phyloP scores from a whole-genome alignment of 2,329 filamentous ascomycete genomes.

The Magnaporthiopsis rhizophila region DNA sequence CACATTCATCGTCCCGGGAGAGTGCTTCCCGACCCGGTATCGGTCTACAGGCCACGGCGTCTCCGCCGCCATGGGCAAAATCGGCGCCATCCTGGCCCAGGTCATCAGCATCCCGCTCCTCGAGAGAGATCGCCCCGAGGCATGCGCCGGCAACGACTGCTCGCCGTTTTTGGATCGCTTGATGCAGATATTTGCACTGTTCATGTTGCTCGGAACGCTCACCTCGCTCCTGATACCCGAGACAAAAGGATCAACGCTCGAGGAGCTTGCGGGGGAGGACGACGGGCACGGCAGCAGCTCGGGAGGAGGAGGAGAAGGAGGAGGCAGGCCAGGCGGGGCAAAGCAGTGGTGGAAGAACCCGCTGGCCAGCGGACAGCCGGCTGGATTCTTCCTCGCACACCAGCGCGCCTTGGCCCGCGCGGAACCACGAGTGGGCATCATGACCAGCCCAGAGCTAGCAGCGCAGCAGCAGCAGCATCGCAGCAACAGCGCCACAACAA shows the following conservation, averaged over 20 bases:
- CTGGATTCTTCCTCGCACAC: constrained; percentile 36
- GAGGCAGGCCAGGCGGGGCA: background rate
- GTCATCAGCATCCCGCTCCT: constrained; percentile 56
- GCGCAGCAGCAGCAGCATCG: constrained; percentile 17
- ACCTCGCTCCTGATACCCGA: constrained; percentile 68
- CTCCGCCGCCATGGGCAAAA: constrained; percentile 58
- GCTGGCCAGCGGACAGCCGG: constrained; percentile 41
- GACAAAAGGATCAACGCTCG: constrained; percentile 66
- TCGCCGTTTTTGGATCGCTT: constrained; percentile 61
- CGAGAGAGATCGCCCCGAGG: constrained; percentile 42
- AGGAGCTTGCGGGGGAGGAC: constrained; percentile 60
- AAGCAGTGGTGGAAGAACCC: constrained; percentile 31
- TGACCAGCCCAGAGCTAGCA: constrained; percentile 33
- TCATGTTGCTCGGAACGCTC: constrained; percentile 68
- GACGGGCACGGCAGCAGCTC: constrained; percentile 18
- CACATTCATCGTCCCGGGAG: constrained; percentile 57
- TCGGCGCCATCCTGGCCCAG: constrained; percentile 61
- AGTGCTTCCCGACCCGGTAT: constrained; percentile 58
- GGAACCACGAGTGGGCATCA: constrained; percentile 30
- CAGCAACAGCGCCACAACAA: background rate
- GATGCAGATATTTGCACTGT: constrained; percentile 70
- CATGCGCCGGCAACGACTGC: constrained; percentile 40
- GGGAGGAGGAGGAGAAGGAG: background rate
- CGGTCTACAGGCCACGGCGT: constrained; percentile 56
- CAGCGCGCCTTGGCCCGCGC: constrained; percentile 19